Evolutionary conservation across 108 stramenopile genomes (phyloP), one percentile per base, ranked within the genome.

Genomic region (Nannochloropsis granulata): DNA sequence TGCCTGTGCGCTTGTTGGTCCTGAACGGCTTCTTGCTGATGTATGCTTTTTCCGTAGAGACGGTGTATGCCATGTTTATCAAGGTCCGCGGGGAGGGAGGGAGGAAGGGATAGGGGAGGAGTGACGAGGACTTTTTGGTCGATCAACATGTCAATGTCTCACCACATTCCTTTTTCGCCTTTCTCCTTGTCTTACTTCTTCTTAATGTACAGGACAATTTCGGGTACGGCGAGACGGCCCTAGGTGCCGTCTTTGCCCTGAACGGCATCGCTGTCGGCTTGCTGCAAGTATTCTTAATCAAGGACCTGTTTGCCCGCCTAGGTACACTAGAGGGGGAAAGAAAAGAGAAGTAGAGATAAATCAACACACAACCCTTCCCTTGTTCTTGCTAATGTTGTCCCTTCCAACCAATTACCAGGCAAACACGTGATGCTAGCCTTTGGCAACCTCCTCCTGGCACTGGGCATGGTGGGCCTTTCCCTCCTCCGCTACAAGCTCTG

Each of bases 41-140:
- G 90, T 90, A 88, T 78, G 90, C 90, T 42, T 89, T 90, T 23
- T 85, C 90, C 24, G 87, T 86, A 21, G 90, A 90, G 88, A 88
- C 88, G 42, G 83, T 90, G 43, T 90, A 90, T 78, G 90, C 88
- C 25, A 89, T 89, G 88, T 89, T 90, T 78, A 78, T 90, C 44
- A 88, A 90, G 88, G 86, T 87, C 25, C 13, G 21, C 16, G 56
- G 8, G 56, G n/a, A n/a, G 56, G 56, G 56, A 1, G 56, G 1
- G 1, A 7, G 56, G n/a, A 71, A n/a, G 56, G 56, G 56, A n/a
- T 1, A n/a, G 56, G 56, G 56, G 56, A 71, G 56, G 56, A 34
- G 34, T 34, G 34, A 34, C 2, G 2, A 34, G 34, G 34, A 34
- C 34, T 3, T 34, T 1, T 34, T 34, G 34, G 34, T 34, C 2